A percentile compares a stretch with the other conserved stretches of the same genome.
These are phyloP conservation scores for Thelonectria rubi DNA, from an alignment of 2,329 filamentous ascomycete genomes.

Conservation along the genomic window DNA sequence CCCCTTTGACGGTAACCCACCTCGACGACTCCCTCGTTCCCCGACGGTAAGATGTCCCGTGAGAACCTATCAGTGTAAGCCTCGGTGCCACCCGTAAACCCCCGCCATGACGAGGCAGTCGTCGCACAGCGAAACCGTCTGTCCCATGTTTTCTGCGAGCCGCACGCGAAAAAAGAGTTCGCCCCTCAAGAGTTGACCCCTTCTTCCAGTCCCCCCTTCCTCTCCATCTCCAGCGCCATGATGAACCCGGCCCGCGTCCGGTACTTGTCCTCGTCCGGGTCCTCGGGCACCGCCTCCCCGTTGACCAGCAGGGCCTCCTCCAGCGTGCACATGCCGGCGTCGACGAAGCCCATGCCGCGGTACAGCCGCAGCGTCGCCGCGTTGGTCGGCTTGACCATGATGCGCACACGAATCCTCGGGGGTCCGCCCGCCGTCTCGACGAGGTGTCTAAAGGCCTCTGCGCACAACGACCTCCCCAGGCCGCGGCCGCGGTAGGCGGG, in stretches of 20 bases:
- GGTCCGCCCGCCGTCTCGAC: background rate
- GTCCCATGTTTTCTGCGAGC: background rate
- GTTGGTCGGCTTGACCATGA: slow-evolving; percentile 20
- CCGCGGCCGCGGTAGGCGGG: slow-evolving; percentile 6
- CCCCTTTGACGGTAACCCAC: background rate
- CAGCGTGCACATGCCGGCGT: slow-evolving; percentile 12
- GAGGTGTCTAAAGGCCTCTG: background rate
- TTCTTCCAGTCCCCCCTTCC: too few relatives aligned
- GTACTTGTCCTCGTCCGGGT: background rate
- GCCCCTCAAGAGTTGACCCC: too few relatives aligned
- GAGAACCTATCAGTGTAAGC: background rate
- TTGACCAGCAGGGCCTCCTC: slow-evolving; percentile 14
- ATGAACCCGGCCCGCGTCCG: background rate
- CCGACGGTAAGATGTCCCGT: background rate
- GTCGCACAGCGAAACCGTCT: slow-evolving; percentile 5
- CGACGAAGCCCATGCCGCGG: background rate
- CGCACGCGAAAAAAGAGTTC: background rate
- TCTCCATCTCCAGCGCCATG: background rate
- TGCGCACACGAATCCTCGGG: slow-evolving; percentile 1
- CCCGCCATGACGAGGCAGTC: slow-evolving; percentile 13
- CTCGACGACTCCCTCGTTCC: background rate
- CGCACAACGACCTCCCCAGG: background rate
- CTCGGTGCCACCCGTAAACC: background rate
- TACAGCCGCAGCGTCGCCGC: slow-evolving; percentile 2
- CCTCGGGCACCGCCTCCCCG: slow-evolving; percentile 5